Percentiles rank a stretch among this genome's conserved stretches.
Conservation (phyloP, 2,329 filamentous ascomycete species). For the Onygenales sp. region DNA sequence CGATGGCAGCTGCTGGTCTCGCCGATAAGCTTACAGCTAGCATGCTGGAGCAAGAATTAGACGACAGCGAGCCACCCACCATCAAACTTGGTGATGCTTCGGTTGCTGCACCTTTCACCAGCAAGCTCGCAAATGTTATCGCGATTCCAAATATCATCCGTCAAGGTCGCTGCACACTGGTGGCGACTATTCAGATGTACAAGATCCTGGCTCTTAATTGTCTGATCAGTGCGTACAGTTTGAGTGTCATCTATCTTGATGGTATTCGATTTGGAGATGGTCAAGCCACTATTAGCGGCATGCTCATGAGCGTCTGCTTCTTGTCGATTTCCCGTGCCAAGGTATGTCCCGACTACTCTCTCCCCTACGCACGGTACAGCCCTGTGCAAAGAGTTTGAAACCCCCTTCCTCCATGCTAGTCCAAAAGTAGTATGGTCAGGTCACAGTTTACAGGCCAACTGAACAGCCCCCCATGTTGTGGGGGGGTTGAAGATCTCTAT, state of each 20-base stretch:
- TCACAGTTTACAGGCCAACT: too few relatives aligned
- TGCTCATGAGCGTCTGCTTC: slow-evolving; percentile 99
- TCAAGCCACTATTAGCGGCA: slow-evolving; percentile 96
- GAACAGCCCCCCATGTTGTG: too few relatives aligned
- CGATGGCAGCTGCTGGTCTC: slow-evolving; percentile 63
- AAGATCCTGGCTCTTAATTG: slow-evolving; percentile 98
- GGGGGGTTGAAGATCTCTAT: too few relatives aligned
- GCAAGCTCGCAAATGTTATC: slow-evolving; percentile 92
- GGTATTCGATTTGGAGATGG: slow-evolving; percentile 99
- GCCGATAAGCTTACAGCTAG: slow-evolving; percentile 77
- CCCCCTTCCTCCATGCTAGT: too few relatives aligned
- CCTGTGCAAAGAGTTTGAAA: not conserved
- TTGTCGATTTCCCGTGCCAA: slow-evolving; percentile 95
- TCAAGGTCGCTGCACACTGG: slow-evolving; percentile 92
- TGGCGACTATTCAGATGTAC: slow-evolving; percentile 99
- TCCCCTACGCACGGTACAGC: slow-evolving; percentile 6
- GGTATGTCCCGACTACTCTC: slow-evolving; percentile 30
- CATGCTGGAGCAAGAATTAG: slow-evolving; percentile 85
- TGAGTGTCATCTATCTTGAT: slow-evolving; percentile 92
- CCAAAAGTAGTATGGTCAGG: not conserved
- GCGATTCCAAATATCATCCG: slow-evolving; percentile 97
- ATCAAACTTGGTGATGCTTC: slow-evolving; percentile 97
- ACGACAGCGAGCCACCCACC: slow-evolving; percentile 82
- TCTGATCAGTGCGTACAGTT: slow-evolving; percentile 91
- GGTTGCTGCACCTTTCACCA: slow-evolving; percentile 93